Evolutionary conservation across 2,329 filamentous ascomycete species (phyloP).

Genomic region (Colletotrichum sp.): DNA sequence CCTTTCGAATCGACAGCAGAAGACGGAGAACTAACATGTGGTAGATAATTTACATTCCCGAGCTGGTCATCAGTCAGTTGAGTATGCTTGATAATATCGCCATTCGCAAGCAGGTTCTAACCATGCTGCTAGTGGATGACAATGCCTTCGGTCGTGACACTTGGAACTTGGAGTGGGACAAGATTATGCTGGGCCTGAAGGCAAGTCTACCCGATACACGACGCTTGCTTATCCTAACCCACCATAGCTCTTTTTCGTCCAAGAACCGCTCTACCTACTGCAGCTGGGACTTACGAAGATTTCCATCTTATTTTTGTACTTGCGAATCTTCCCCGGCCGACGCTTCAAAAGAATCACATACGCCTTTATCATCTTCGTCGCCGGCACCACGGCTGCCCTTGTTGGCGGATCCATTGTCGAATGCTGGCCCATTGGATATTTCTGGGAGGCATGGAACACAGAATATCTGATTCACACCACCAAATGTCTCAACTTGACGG

Average conservation of each 20-base stretch:
- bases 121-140: not conserved
- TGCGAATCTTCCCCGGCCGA: not conserved
- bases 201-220: not conserved
- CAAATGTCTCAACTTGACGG: not conserved
- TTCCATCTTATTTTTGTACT: not conserved
- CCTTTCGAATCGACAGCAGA: not conserved
- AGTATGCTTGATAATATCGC: not conserved
- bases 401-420: not conserved
- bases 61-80: not conserved
- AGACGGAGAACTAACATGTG: not conserved
- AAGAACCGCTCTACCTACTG: not conserved
- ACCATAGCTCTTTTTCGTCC: not conserved
- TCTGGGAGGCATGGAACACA: not conserved
- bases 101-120: not conserved
- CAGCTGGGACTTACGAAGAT: not conserved
- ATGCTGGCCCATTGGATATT: not conserved
- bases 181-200: constrained; percentile 1
- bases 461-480: not conserved
- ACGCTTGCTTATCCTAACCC: not conserved
- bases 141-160: not conserved
- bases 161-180: not conserved
- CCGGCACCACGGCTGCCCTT: not conserved
- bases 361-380: not conserved
- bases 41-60: not conserved
- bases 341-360: not conserved